Evolutionary conservation across 192 early-diverging fungal species (phyloP).

Genomic region (Endogone sp.): DNA sequence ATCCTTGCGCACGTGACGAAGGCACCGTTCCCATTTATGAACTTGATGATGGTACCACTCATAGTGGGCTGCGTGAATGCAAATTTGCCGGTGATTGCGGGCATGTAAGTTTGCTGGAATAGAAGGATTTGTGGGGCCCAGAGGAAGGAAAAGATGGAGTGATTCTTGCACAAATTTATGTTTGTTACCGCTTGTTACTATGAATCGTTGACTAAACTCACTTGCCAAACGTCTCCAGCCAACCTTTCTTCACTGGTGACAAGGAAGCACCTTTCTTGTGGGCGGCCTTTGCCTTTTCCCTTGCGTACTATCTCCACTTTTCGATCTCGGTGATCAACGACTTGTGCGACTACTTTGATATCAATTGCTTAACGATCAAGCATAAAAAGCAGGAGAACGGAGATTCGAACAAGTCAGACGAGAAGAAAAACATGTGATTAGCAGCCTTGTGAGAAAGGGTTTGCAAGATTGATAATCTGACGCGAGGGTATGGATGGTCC

Average conservation of each 20-base stretch:
- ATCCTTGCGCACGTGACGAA: constrained; percentile 87
- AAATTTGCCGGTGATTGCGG: constrained; percentile 36
- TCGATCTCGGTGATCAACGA: constrained; percentile 65
- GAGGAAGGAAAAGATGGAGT: no score
- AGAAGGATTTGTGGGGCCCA: neutral
- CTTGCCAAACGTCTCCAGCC: neutral
- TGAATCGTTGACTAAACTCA: no score
- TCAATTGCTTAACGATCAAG: constrained; percentile 70
- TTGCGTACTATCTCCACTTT: constrained; percentile 65
- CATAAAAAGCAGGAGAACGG: neutral
- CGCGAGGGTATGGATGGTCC: no score
- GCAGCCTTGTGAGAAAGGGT: no score
- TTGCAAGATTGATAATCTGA: no score
- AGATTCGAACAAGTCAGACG: no score
- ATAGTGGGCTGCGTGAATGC: constrained; percentile 59
- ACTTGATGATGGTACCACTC: constrained; percentile 56
- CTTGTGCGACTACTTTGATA: constrained; percentile 73
- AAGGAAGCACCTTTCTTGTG: constrained; percentile 51
- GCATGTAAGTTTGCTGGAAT: constrained; percentile 40
- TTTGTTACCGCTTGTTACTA: no score
- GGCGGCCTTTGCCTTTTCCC: constrained; percentile 52
- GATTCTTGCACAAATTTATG: no score
- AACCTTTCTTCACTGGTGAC: constrained; percentile 41
- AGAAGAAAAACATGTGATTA: no score
- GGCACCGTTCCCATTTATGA: constrained; percentile 73